phyloP scores from a whole-genome alignment of 2,329 filamentous ascomycete genomes.

The Thermothelomyces thermophilus region DNA sequence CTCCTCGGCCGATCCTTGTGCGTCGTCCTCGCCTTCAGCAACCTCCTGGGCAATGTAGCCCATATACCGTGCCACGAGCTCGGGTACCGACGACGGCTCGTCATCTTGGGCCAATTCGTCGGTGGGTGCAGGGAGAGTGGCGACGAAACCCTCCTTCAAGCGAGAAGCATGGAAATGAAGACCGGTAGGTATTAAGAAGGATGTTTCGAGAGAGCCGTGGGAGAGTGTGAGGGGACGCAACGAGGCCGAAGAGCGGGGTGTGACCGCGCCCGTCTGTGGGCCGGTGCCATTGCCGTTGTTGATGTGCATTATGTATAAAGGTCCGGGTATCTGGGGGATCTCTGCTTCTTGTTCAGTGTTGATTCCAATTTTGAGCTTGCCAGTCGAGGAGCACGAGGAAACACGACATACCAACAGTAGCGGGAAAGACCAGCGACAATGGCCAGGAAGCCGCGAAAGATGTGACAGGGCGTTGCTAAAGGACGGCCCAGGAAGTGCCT shows the following conservation, averaged over 20 bases:
- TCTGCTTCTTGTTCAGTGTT: neutral
- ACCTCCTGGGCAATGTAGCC: constrained; percentile 84
- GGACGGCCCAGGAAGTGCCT: neutral
- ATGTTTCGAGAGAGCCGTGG: constrained; percentile 93
- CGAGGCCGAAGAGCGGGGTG: constrained; percentile 87
- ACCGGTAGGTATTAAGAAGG: constrained; percentile 88
- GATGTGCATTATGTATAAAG: constrained; percentile 71
- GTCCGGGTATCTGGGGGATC: constrained; percentile 35
- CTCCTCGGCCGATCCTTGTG: constrained; percentile 82
- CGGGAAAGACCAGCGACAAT: neutral
- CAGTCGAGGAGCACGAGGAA: neutral
- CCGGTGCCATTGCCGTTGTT: constrained; percentile 68
- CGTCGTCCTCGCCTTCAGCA: constrained; percentile 85
- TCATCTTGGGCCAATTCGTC: constrained; percentile 98
- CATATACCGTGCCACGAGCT: constrained; percentile 90
- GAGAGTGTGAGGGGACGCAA: constrained; percentile 83
- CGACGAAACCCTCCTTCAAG: constrained; percentile 83
- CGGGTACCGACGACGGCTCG: constrained; percentile 91
- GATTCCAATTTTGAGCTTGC: neutral
- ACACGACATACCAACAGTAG: constrained; percentile 3
- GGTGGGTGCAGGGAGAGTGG: constrained; percentile 80
- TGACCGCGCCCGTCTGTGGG: constrained; percentile 93
- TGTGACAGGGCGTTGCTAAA: neutral
- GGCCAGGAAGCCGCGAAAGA: neutral
- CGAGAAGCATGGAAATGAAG: constrained; percentile 95